These are phyloP conservation scores for Colletotrichum coccodes DNA, from an alignment of 2,329 filamentous ascomycete genomes.

Conservation along the genomic window DNA sequence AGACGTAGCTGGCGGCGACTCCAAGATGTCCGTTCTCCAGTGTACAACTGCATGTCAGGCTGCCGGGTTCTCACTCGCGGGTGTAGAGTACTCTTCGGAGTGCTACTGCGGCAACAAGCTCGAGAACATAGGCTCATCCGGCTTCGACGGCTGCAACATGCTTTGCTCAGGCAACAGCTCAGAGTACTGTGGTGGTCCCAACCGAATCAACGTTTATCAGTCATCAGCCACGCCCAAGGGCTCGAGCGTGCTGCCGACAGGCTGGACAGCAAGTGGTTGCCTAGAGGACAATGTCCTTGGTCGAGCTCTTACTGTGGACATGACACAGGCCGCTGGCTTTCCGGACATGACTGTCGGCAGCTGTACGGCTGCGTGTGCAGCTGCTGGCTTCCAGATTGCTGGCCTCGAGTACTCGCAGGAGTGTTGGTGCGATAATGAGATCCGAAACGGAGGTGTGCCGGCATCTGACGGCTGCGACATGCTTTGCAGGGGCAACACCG, in stretches of 20 bases:
- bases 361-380: background rate
- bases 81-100: slow-evolving; percentile 49
- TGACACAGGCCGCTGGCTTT: background rate
- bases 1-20: background rate
- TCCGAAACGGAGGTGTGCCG: slow-evolving; percentile 38
- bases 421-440: slow-evolving; percentile 38
- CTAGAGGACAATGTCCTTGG: background rate
- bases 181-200: slow-evolving; percentile 45
- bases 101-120: slow-evolving; percentile 50
- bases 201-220: slow-evolving; percentile 46
- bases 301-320: background rate
- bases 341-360: background rate
- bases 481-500: slow-evolving; percentile 42
- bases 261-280: background rate
- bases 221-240: slow-evolving; percentile 31
- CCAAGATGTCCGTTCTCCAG: background rate
- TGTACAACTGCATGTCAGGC: background rate
- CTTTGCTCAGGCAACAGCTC: slow-evolving; percentile 42
- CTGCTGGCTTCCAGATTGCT: background rate
- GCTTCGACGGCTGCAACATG: slow-evolving; percentile 44
- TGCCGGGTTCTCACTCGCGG: slow-evolving; percentile 49
- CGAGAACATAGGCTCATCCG: slow-evolving; percentile 35
- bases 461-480: slow-evolving; percentile 43
- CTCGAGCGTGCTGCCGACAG: background rate
- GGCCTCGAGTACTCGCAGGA: slow-evolving; percentile 2